Evolutionary conservation across 306 rosid genomes (phyloP).

Genomic region (Cucurbita argyrosperma): DNA sequence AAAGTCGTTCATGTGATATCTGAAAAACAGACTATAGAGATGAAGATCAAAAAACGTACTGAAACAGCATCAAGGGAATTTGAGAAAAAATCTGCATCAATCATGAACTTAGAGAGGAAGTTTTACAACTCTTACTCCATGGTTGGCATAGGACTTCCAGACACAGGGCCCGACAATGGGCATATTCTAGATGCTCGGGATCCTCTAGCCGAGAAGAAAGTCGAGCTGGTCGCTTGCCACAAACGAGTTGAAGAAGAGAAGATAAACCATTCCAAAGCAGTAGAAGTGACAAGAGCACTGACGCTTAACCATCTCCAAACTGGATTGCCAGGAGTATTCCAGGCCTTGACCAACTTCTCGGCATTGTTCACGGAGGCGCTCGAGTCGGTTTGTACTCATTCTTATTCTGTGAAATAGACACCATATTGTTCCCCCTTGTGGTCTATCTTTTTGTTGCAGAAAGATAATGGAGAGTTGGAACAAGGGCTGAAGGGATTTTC

Average conservation of each 20-base stretch:
- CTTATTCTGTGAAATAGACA: slow-evolving; percentile 60
- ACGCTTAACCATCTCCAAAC: slow-evolving; percentile 88
- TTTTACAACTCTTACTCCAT: slow-evolving; percentile 79
- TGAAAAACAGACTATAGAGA: slow-evolving; percentile 62
- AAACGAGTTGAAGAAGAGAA: slow-evolving; percentile 91
- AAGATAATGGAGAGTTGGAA: not conserved
- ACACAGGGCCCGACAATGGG: slow-evolving; percentile 46
- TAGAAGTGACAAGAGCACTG: slow-evolving; percentile 85
- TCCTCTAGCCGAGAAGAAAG: slow-evolving; percentile 82
- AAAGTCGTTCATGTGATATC: slow-evolving; percentile 75
- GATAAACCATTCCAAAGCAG: slow-evolving; percentile 73
- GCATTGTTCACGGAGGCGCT: slow-evolving; percentile 73
- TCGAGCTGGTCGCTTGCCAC: slow-evolving; percentile 65
- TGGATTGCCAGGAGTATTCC: slow-evolving; percentile 94
- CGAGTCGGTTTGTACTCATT: slow-evolving; percentile 51
- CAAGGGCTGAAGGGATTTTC: not conserved
- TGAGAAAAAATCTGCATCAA: slow-evolving; percentile 68
- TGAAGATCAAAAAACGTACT: slow-evolving; percentile 60
- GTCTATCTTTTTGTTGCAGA: slow-evolving; percentile 1
- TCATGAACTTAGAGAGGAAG: slow-evolving; percentile 70
- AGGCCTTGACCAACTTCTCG: slow-evolving; percentile 84
- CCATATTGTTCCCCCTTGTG: not conserved
- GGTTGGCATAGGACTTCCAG: slow-evolving; percentile 96
- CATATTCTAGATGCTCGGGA: slow-evolving; percentile 71
- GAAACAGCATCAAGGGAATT: slow-evolving; percentile 85